Percentiles rank a stretch among this genome's conserved stretches.
Evolutionary conservation across 768 basidiomycete genomes (phyloP).

Genomic region (Leucogyrophana mollusca): DNA sequence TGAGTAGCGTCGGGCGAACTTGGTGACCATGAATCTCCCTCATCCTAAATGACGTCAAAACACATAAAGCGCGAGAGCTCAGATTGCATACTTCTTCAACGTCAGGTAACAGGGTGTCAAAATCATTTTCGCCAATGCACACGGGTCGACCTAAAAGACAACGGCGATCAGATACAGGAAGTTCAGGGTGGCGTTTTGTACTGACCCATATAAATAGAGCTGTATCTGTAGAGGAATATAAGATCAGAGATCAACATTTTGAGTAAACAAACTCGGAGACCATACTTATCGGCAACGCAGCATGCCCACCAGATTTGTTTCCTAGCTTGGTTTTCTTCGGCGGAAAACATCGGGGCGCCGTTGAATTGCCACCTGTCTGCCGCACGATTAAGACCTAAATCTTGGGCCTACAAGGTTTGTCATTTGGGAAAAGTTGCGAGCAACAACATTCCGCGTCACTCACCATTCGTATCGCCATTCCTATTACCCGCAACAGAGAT

Average conservation of each 20-base stretch:
- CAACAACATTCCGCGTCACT: conserved; percentile 7
- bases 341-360: conserved; percentile 58
- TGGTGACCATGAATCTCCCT: conserved; percentile 58
- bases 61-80: not conserved
- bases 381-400: conserved; percentile 79
- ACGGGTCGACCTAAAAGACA: conserved; percentile 55
- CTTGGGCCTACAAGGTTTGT: conserved; percentile 55
- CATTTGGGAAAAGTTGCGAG: conserved; percentile 1
- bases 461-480: conserved; percentile 78
- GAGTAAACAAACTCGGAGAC: conserved; percentile 6
- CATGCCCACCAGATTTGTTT: conserved; percentile 83
- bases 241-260: conserved; percentile 2
- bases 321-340: conserved; percentile 66
- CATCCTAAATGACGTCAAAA: conserved; percentile 40
- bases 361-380: conserved; percentile 72
- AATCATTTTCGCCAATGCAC: conserved; percentile 67
- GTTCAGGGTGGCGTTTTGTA: not conserved
- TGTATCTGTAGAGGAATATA: conserved; percentile 43
- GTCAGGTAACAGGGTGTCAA: conserved; percentile 62
- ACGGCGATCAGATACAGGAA: conserved; percentile 9
- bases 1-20: conserved; percentile 36
- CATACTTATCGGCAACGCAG: conserved; percentile 66
- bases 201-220: conserved; percentile 73
- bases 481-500: conserved; percentile 23
- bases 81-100: conserved; percentile 46